Evolutionary conservation across 257 asterid species (phyloP), one percentile per base, ranked within the genome.

Genomic region (Lycium barbarum): DNA sequence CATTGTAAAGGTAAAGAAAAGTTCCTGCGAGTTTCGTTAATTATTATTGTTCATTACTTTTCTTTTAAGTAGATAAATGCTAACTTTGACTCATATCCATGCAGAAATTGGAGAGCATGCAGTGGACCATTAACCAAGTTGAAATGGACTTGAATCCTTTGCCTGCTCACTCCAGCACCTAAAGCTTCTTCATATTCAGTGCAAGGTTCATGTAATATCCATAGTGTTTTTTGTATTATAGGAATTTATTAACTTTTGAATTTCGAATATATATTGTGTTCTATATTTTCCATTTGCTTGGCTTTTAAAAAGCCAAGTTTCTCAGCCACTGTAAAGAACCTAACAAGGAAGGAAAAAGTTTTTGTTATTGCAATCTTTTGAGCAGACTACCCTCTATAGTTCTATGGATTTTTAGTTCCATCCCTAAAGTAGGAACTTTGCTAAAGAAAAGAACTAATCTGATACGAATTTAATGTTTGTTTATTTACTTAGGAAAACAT

Each of bases 81-180:
- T 83, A 53, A 80, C 33, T 47, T 61, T 13, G 20, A 20, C 47
- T 47, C 61, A 51, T 67, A 36, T 57, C 20, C 68, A 79, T 87
- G 93, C 97, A 96, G 98, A 95, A 96, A 91, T 82, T 95, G 93
- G 98, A 95, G 87, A 93, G 93, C 57, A 92, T 95, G 98, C 97
- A 91, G 84, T 96, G 99, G 98, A 96, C 99, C 72, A 96, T 96
- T 87, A 94, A 91, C 81, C 98, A 96, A 91, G 99, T 96, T 61
- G 99, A 96, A 87, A 93, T 96, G 98, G 98, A 96, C 89, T 91
- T 96, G 88, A 95, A 93, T 81, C 94, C 97, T 65, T 78, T 90
- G 89, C 97, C 98, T 70, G 97, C 92, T 87, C 91, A 90, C 59
- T 88, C 90, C 61, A 81, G 82, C 84, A 10, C 92, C 87, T 93